Conservation (phyloP, 768 basidiomycete species). For the Crassisporium funariophilum region DNA sequence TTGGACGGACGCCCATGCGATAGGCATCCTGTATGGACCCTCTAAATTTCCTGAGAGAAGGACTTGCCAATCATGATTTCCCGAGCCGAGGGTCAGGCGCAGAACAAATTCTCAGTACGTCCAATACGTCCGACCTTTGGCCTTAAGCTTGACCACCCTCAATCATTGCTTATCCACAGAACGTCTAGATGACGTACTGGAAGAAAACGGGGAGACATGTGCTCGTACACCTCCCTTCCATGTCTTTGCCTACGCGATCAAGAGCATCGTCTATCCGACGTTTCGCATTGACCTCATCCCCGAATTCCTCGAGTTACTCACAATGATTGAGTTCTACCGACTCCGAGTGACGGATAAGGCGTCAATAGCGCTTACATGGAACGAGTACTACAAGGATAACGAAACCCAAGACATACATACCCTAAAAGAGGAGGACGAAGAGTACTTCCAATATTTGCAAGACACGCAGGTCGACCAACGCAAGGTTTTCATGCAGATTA, state of each 20-base stretch:
- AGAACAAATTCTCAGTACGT: conserved; percentile 10
- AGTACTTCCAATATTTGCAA: conserved; percentile 21
- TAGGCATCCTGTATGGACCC: conserved; percentile 10
- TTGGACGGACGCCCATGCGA: too few species aligned
- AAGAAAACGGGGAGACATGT: conserved; percentile 7
- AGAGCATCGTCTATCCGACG: conserved; percentile 30
- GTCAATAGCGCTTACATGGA: conserved; percentile 26
- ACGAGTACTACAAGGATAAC: conserved; percentile 24
- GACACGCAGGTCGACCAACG: conserved; percentile 21
- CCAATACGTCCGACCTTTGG: neutral
- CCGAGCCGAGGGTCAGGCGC: conserved; percentile 4
- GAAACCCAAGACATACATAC: conserved; percentile 2
- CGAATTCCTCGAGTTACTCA: conserved; percentile 37
- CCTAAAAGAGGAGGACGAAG: conserved; percentile 19
- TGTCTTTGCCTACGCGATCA: conserved; percentile 32
- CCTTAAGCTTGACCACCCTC: neutral
- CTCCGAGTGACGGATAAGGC: conserved; percentile 27
- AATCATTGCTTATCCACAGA: too few species aligned
- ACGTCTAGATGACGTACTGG: conserved; percentile 7
- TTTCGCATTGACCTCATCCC: conserved; percentile 26
- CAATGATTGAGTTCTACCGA: conserved; percentile 40
- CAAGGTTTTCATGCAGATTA: conserved; percentile 33
- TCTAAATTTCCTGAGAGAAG: conserved; percentile 1
- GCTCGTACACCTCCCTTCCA: conserved; percentile 28
- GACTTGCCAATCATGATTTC: conserved; percentile 9